These are phyloP conservation scores for Talaromyces sp. DNA, from an alignment of 2,329 filamentous ascomycete genomes.

Conservation along the genomic window DNA sequence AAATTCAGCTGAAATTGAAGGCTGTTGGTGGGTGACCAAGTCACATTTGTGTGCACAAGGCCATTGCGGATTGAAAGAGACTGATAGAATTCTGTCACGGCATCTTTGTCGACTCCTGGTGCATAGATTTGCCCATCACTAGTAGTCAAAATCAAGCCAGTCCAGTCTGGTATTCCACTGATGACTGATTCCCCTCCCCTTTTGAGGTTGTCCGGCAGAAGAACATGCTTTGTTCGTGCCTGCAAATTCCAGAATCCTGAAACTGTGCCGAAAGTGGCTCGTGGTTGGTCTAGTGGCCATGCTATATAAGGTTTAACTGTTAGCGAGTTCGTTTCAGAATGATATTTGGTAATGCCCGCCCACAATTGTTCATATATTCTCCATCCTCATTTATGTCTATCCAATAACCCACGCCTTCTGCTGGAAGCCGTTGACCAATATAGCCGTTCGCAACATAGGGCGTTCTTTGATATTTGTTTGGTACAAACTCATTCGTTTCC, in stretches of 20 bases:
- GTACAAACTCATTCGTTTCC: constrained; percentile 13
- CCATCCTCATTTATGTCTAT: constrained; percentile 13
- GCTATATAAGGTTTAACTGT: background rate
- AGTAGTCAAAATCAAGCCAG: constrained; percentile 12
- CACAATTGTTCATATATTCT: constrained; percentile 13
- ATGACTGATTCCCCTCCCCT: constrained; percentile 18
- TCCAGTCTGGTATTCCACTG: constrained; percentile 19
- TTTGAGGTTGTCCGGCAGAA: constrained; percentile 14
- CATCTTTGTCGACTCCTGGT: constrained; percentile 12
- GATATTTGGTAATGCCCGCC: background rate
- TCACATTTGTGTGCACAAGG: constrained; percentile 15
- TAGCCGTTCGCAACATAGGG: constrained; percentile 18
- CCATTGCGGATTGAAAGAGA: constrained; percentile 18
- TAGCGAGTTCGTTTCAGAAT: background rate
- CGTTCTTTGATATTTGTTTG: constrained; percentile 16
- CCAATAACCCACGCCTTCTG: constrained; percentile 17
- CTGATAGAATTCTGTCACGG: constrained; percentile 14
- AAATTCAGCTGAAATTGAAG: constrained; percentile 16
- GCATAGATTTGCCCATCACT: constrained; percentile 9
- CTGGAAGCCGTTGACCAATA: constrained; percentile 15
- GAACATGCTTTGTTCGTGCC: constrained; percentile 10
- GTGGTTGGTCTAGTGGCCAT: constrained; percentile 19
- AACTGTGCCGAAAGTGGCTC: constrained; percentile 18
- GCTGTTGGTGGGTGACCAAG: constrained; percentile 6
- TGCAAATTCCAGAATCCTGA: constrained; percentile 18